Evolutionary conservation across 495 filamentous ascomycete species (phyloP).

Genomic region (Parmelia sp.): DNA sequence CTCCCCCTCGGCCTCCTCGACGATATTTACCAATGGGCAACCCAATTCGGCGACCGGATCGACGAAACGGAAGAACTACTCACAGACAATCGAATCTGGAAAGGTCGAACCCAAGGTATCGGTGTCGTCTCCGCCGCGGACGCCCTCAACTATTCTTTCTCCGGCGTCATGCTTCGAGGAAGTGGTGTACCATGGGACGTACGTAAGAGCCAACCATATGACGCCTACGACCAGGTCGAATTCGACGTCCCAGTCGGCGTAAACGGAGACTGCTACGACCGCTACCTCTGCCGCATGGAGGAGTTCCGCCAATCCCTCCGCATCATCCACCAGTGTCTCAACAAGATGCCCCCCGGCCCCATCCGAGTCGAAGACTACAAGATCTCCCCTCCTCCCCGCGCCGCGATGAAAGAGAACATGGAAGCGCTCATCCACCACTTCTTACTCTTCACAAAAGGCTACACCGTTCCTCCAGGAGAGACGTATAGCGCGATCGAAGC

Average conservation of each 20-base stretch:
- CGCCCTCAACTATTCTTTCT: constrained; percentile 91
- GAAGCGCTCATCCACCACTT: constrained; percentile 99
- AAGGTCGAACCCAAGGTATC: constrained; percentile 79
- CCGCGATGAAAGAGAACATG: constrained; percentile 99
- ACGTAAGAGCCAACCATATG: constrained; percentile 90
- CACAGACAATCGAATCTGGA: constrained; percentile 99
- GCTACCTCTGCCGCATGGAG: constrained; percentile 99
- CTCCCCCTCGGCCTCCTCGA: constrained; percentile 90
- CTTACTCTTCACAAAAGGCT: constrained; percentile 96
- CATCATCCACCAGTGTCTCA: constrained; percentile 97
- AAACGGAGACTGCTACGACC: constrained; percentile 98
- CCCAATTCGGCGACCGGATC: constrained; percentile 97
- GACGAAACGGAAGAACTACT: constrained; percentile 98
- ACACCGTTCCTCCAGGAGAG: constrained; percentile 94
- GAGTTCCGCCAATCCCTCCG: constrained; percentile 96
- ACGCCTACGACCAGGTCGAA: constrained; percentile 95
- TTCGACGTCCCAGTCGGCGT: constrained; percentile 96
- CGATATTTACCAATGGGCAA: constrained; percentile 99
- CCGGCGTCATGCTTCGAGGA: constrained; percentile 95
- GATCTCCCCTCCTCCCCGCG: constrained; percentile 87
- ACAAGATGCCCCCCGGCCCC: constrained; percentile 95
- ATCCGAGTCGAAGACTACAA: constrained; percentile 98
- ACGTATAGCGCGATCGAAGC: constrained; percentile 97
- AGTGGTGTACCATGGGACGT: constrained; percentile 98
- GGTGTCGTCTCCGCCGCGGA: constrained; percentile 89